Percentiles rank a stretch among this genome's conserved stretches.
phyloP scores from a whole-genome alignment of 2,329 filamentous ascomycete species.

The Tolypocladium amazonense region DNA sequence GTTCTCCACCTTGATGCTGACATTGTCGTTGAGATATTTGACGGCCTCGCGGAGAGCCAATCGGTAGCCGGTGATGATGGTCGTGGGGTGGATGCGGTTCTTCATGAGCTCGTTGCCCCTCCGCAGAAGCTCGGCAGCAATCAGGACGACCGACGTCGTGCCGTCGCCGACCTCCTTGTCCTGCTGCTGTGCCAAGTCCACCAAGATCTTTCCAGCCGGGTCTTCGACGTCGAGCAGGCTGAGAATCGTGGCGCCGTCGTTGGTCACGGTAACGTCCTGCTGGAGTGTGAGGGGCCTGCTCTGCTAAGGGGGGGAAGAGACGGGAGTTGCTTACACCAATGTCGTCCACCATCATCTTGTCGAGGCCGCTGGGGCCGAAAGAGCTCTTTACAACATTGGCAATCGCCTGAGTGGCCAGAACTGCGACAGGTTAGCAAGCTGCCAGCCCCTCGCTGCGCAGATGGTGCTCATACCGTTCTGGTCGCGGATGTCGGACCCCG shows the following conservation, averaged over 20 bases:
- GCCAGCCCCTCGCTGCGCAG: neutral
- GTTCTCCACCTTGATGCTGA: slow-evolving; percentile 89
- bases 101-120: slow-evolving; percentile 97
- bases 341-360: slow-evolving; percentile 99
- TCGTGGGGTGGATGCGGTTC: slow-evolving; percentile 99
- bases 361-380: slow-evolving; percentile 90
- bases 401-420: slow-evolving; percentile 90
- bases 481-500: slow-evolving; percentile 89
- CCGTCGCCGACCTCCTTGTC: slow-evolving; percentile 98
- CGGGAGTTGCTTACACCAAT: slow-evolving; percentile 60
- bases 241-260: slow-evolving; percentile 95
- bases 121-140: slow-evolving; percentile 87
- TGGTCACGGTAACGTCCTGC: slow-evolving; percentile 95
- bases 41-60: slow-evolving; percentile 91
- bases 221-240: slow-evolving; percentile 94
- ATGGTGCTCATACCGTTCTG: slow-evolving; percentile 62
- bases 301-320: neutral
- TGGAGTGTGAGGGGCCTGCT: neutral
- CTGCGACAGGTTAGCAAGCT: slow-evolving; percentile 31
- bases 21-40: slow-evolving; percentile 98
- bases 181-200: slow-evolving; percentile 95
- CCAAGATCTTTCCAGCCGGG: slow-evolving; percentile 94
- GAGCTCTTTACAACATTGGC: slow-evolving; percentile 99
- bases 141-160: slow-evolving; percentile 94
- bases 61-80: slow-evolving; percentile 97